These are phyloP conservation scores for Aspergillus persii DNA, from an alignment of 2,329 filamentous ascomycete species.

Conservation along the genomic window DNA sequence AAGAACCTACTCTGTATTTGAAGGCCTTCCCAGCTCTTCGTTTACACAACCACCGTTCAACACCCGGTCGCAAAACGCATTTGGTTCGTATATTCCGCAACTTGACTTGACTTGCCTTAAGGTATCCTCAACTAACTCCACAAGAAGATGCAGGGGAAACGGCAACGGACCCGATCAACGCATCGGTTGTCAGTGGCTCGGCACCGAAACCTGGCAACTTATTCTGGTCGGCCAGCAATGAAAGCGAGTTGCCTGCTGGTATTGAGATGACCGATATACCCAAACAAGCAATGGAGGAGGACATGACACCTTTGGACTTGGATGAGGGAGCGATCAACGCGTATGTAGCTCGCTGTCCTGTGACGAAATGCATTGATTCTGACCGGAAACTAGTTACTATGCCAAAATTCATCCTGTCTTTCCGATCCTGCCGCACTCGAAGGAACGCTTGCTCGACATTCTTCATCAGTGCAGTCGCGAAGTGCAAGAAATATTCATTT, in stretches of 20 bases:
- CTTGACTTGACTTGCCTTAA: background rate
- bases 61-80: constrained; percentile 34
- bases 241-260: constrained; percentile 31
- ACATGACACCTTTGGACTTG: constrained; percentile 35
- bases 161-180: constrained; percentile 30
- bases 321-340: constrained; percentile 41
- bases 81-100: constrained; percentile 24
- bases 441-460: constrained; percentile 35
- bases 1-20: constrained; percentile 50
- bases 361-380: constrained; percentile 8
- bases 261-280: constrained; percentile 33
- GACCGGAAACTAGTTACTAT: constrained; percentile 35
- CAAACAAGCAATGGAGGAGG: constrained; percentile 32
- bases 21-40: constrained; percentile 42
- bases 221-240: constrained; percentile 39
- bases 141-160: constrained; percentile 25
- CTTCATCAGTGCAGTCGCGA: constrained; percentile 41
- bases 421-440: constrained; percentile 42
- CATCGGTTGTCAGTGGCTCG: constrained; percentile 36
- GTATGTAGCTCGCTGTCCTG: constrained; percentile 25
- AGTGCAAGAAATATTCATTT: constrained; percentile 41
- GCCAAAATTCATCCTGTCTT: constrained; percentile 40
- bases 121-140: constrained; percentile 8
- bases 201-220: constrained; percentile 36
- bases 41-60: constrained; percentile 42